These are phyloP conservation scores for Trichoderma sp. DNA, from an alignment of 2,329 filamentous ascomycete species.

Conservation along the genomic window DNA sequence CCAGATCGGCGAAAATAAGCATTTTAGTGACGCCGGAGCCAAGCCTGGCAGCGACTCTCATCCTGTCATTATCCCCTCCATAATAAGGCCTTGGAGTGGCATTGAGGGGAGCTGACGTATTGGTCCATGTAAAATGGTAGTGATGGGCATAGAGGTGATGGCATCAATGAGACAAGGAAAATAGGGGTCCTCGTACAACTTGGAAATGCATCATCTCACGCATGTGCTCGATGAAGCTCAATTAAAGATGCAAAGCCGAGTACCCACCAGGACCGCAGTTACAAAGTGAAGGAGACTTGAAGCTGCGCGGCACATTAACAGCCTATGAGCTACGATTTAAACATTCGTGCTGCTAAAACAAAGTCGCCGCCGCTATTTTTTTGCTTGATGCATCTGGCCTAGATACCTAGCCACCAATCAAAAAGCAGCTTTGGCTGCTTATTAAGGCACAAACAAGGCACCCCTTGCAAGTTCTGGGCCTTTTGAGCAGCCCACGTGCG, in stretches of 20 bases:
- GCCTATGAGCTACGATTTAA: not conserved
- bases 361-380: not conserved
- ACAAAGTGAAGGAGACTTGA: not conserved
- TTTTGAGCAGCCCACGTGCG: constrained; percentile 31
- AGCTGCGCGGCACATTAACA: not conserved
- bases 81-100: not conserved
- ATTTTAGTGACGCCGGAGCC: not conserved
- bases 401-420: not conserved
- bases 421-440: not conserved
- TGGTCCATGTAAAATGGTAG: not conserved
- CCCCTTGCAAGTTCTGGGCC: not conserved
- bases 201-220: not conserved
- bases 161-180: not conserved
- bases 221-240: not conserved
- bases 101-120: not conserved
- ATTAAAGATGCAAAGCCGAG: not conserved
- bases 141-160: not conserved
- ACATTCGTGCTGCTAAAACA: not conserved
- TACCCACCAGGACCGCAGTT: too few species aligned
- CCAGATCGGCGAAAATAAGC: not conserved
- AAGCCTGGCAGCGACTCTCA: not conserved
- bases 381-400: not conserved
- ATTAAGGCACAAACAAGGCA: not conserved
- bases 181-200: not conserved
- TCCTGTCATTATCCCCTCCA: not conserved